phyloP scores from a whole-genome alignment of 2,329 filamentous ascomycete genomes.

The Gaeumannomyces sp. region DNA sequence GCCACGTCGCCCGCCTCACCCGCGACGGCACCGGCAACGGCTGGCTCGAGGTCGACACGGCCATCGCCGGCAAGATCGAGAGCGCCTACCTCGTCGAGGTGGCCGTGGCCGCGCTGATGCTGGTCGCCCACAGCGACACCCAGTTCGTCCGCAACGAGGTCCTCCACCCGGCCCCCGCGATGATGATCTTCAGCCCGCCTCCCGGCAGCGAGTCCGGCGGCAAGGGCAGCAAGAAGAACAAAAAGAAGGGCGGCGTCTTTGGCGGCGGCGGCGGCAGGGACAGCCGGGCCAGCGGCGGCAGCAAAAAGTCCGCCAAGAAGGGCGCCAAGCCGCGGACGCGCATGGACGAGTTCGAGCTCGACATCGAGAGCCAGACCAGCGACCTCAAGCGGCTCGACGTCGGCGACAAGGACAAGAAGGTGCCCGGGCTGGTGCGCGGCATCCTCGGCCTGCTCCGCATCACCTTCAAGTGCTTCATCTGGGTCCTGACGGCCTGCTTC shows the following conservation, averaged over 20 bases:
- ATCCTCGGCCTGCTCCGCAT: slow-evolving; percentile 45
- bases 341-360: slow-evolving; percentile 54
- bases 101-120: slow-evolving; percentile 51
- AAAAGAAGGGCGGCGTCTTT: slow-evolving; percentile 2
- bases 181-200: slow-evolving; percentile 16
- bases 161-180: slow-evolving; percentile 55
- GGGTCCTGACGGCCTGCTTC: slow-evolving; percentile 49
- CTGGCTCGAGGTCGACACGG: slow-evolving; percentile 56
- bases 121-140: slow-evolving; percentile 53
- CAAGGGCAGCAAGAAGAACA: slow-evolving; percentile 18
- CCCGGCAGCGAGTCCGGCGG: slow-evolving; percentile 11
- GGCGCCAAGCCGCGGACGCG: slow-evolving; percentile 18
- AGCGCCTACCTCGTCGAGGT: slow-evolving; percentile 58
- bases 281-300: slow-evolving; percentile 12
- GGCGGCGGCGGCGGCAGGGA: slow-evolving; percentile 14
- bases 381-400: slow-evolving; percentile 37
- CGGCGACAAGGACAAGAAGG: slow-evolving; percentile 40
- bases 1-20: slow-evolving; percentile 54
- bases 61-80: slow-evolving; percentile 52
- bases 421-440: slow-evolving; percentile 43
- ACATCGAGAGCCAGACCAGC: slow-evolving; percentile 55
- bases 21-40: slow-evolving; percentile 54
- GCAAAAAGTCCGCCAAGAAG: slow-evolving; percentile 15
- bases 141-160: slow-evolving; percentile 43
- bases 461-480: slow-evolving; percentile 52